Base-by-base conservation (phyloP, 75 land plant genomes). In the Cunninghamia lanceolata region DNA sequence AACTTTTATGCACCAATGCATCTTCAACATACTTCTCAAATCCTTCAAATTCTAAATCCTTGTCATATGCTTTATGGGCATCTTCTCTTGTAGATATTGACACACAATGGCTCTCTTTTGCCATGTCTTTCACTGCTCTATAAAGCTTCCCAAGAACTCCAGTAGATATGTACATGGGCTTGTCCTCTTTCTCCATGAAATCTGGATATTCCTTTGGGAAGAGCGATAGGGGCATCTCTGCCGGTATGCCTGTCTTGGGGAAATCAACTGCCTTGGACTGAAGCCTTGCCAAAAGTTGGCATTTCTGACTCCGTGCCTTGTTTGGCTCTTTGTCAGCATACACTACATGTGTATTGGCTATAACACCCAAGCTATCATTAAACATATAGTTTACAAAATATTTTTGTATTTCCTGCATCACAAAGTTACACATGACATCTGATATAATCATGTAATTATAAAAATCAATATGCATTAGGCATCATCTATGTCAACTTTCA, bases 231-330 rank as follows among this genome's bases (percentile, higher is more conserved):
- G 98, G 99, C 89, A 97, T 95, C 56, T 94, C 92, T 36, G 99
- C 99, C 25, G 98, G 95, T 35, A 91, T 91, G 13, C 99, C 99
- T 0, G 99, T 94, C 88, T 97, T 97, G 9, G 99, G 95, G 86
- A 97, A 97, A 84, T 97, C 99, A 30, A 97, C 99, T 14, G 99
- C 96, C 86, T 91, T 91, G 9, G 99, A 96, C 45, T 94, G 92
- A 83, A 96, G 98, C 28, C 83, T 87, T 43, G 98, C 99, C 50
- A 97, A 90, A 45, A 93, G 87, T 15, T 88, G 83, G 86, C 99
- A 97, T 88, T 93, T 93, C 16, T 74, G 52, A 63, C 94, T 93
- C 9, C 87, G 84, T 36, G 98, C 98, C 89, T 94, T 94, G 2
- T 82, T 77, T 19, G 94, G 93, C 78, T 97, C 99, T 39, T 89